phyloP scores from a whole-genome alignment of 306 rosid species.

The Luffa aegyptiaca region DNA sequence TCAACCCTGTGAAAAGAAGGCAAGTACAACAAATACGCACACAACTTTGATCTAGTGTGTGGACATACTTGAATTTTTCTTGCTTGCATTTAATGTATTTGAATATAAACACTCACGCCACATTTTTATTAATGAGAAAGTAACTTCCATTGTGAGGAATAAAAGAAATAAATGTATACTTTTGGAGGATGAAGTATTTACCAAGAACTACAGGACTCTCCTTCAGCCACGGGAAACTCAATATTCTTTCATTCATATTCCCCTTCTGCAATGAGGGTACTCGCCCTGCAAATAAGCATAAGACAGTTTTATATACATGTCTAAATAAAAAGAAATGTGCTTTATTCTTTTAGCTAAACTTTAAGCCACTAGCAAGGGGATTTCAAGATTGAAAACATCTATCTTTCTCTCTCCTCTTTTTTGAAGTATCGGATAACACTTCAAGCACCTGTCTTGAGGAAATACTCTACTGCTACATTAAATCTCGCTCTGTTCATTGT shows the following conservation, averaged over 20 bases:
- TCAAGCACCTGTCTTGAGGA: constrained; percentile 70
- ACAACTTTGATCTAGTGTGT: neutral
- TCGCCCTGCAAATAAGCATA: constrained; percentile 39
- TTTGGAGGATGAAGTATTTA: constrained; percentile 17
- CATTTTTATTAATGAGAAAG: neutral
- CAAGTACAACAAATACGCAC: constrained; percentile 12
- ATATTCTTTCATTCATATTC: constrained; percentile 61
- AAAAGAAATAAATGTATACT: neutral
- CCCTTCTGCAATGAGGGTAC: constrained; percentile 86
- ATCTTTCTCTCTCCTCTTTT: neutral
- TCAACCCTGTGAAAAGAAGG: constrained; percentile 13
- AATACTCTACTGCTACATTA: constrained; percentile 76
- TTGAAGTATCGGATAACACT: neutral
- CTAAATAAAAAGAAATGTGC: neutral
- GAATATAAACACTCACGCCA: neutral
- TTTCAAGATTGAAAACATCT: neutral
- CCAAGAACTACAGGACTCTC: constrained; percentile 88
- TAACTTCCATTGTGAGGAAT: neutral
- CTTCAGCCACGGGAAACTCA: constrained; percentile 82
- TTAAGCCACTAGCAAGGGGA: neutral
- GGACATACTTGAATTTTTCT: neutral
- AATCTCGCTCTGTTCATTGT: constrained; percentile 91
- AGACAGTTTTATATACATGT: constrained; percentile 1
- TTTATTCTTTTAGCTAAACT: constrained; percentile 4
- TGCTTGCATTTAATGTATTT: neutral